Conservation (phyloP, 371 early-diverging fungal species). For the Apophysomyces ossiformis region DNA sequence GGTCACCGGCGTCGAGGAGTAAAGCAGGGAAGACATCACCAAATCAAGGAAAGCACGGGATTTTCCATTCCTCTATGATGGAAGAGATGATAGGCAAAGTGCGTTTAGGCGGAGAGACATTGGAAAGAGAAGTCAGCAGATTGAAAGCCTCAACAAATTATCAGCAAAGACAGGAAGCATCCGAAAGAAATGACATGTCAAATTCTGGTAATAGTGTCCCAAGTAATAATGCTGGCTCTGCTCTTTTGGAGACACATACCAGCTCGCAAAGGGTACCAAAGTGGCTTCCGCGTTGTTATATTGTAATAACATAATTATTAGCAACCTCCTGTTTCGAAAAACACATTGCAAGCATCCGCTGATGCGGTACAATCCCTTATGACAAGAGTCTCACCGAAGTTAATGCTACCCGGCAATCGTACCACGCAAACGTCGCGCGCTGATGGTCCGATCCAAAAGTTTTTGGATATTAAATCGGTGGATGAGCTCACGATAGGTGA, state of each 20-base stretch:
- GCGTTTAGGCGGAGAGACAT: conserved; percentile 22
- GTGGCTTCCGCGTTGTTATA: neutral
- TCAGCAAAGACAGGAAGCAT: neutral
- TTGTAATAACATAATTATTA: neutral
- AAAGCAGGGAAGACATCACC: conserved; percentile 8
- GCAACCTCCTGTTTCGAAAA: conserved; percentile 13
- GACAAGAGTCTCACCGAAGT: conserved; percentile 7
- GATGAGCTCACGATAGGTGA: conserved; percentile 32
- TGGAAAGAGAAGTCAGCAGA: conserved; percentile 26
- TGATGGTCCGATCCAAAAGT: conserved; percentile 33
- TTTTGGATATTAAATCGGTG: conserved; percentile 32
- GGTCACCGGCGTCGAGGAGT: conserved; percentile 1
- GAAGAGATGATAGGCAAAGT: conserved; percentile 27
- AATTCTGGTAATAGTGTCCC: neutral
- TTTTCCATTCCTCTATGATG: conserved; percentile 1
- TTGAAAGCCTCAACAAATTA: conserved; percentile 36
- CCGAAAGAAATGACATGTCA: neutral
- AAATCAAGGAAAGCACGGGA: neutral
- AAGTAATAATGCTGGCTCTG: conserved; percentile 21
- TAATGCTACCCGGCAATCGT: neutral
- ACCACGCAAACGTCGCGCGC: neutral
- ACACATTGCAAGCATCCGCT: conserved; percentile 29
- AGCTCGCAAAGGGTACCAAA: conserved; percentile 6
- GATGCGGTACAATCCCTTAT: conserved; percentile 27
- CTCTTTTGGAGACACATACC: conserved; percentile 24